Base-by-base conservation (phyloP, 202 grass and related monocot genomes). In the Eragrostis tef region DNA sequence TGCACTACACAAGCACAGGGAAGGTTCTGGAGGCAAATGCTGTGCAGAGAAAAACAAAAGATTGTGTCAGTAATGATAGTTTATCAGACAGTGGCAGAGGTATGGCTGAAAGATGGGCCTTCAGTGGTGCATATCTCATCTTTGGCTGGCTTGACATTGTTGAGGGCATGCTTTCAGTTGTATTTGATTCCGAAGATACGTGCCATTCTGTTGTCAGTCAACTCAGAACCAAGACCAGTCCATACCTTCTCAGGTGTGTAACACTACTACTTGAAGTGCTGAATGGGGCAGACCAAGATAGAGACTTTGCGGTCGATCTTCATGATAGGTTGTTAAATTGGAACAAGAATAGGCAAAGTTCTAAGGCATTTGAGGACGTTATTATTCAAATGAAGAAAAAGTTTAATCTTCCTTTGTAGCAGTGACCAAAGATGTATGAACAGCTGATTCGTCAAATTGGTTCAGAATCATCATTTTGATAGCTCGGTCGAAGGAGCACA, bases 241-340 rank as follows among this genome's bases (percentile, higher is more conserved):
- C 62, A 29, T 94, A 89, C 75, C 85, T 94, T 83, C 49, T 97
- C 22, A 81, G 79, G 25, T 92, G 91, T 87, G 79, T 94, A 25
- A 58, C 83, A 34, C 73, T 77, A 82, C 81, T 92, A 68, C 56
- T 87, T 64, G 70, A 78, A 54, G 6, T 34, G n/a, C 57, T 86
- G 56, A 75, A 75, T 63, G 48, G 69, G 73, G 67, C 20, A 67
- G 61, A 73, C 74, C 59, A 67, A 81, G 74, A 78, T 85, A 65
- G 56, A 84, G 84, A 89, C 71, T 80, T 73, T 60, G 58, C 73
- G n/a, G n/a, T 67, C 14, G 94, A 97, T 75, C 83, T 94, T 74
- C 85, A 83, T 60, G 56, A 47, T 71, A 97, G 91, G 67, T 86
- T 97, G 78, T 56, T 89, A 29, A 77, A 25, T 27, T 97, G 83